These are phyloP conservation scores for Linnemannia exigua DNA, from an alignment of 192 early-diverging fungal genomes.

Conservation along the genomic window DNA sequence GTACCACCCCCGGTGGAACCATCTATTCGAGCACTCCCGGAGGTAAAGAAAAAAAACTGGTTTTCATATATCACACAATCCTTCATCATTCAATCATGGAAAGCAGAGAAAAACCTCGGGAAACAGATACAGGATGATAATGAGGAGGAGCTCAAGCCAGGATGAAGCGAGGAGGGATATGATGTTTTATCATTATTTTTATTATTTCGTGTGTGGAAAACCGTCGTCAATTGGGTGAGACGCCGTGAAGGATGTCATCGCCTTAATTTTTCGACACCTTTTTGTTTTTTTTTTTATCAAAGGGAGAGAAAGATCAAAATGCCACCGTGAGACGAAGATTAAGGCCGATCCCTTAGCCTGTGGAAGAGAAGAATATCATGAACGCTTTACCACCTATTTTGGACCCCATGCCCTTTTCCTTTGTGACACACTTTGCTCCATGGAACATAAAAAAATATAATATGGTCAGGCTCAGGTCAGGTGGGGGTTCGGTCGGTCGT, in stretches of 20 bases:
- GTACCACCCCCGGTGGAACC: constrained; percentile 72
- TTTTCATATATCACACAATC: not conserved
- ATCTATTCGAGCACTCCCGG: constrained; percentile 74
- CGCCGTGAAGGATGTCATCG: no score
- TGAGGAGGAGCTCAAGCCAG: not conserved
- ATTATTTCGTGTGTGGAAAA: no score
- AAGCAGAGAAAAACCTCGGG: not conserved
- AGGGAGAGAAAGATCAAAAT: not conserved
- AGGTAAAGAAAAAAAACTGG: constrained; percentile 59
- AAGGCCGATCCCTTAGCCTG: not conserved
- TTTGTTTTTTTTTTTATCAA: not conserved
- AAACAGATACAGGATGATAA: not conserved
- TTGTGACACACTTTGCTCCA: not conserved
- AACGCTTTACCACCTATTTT: not conserved
- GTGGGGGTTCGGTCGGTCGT: constrained; percentile 9
- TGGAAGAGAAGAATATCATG: not conserved
- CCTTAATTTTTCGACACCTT: no score
- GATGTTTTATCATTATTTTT: no score
- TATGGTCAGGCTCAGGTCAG: constrained; percentile 15
- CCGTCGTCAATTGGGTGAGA: no score
- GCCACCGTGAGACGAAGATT: not conserved
- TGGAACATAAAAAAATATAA: not conserved
- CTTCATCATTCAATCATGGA: not conserved
- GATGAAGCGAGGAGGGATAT: no score
- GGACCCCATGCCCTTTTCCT: not conserved